Percentiles rank a stretch among this genome's conserved stretches.
These are phyloP conservation scores for Cerrena zonata DNA, from an alignment of 1,284 basidiomycete species.

Conservation along the genomic window DNA sequence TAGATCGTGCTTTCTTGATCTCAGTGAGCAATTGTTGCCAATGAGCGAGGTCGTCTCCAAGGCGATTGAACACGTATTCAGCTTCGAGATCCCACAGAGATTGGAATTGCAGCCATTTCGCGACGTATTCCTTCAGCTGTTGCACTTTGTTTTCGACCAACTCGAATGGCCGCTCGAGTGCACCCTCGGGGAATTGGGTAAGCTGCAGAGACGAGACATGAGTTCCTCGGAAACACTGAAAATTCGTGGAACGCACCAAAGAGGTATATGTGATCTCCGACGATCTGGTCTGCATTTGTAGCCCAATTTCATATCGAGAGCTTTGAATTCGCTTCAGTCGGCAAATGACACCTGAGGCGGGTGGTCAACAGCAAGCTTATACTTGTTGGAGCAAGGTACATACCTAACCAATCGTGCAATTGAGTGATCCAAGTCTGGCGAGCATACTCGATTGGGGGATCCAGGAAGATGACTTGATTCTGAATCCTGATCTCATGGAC, in stretches of 20 bases:
- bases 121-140: slow-evolving; percentile 84
- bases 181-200: slow-evolving; percentile 67
- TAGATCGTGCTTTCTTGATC: slow-evolving; percentile 92
- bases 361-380: neutral
- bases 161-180: slow-evolving; percentile 77
- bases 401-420: slow-evolving; percentile 85
- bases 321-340: slow-evolving; percentile 84
- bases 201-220: slow-evolving; percentile 42
- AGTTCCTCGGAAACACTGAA: neutral
- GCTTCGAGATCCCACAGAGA: slow-evolving; percentile 97
- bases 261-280: slow-evolving; percentile 79
- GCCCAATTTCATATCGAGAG: slow-evolving; percentile 90
- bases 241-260: slow-evolving; percentile 48
- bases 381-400: slow-evolving; percentile 13
- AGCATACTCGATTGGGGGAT: slow-evolving; percentile 94
- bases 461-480: slow-evolving; percentile 97
- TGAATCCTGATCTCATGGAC: slow-evolving; percentile 95
- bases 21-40: slow-evolving; percentile 96
- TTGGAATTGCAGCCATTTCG: slow-evolving; percentile 98
- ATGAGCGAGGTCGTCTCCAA: slow-evolving; percentile 85
- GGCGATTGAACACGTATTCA: slow-evolving; percentile 90
- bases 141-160: slow-evolving; percentile 87
- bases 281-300: slow-evolving; percentile 71
- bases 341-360: slow-evolving; percentile 72
- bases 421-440: slow-evolving; percentile 88